A percentile compares a stretch with the other conserved stretches of the same genome.
phyloP scores from a whole-genome alignment of 805 yeast species.

The Myxozyma monticola region DNA sequence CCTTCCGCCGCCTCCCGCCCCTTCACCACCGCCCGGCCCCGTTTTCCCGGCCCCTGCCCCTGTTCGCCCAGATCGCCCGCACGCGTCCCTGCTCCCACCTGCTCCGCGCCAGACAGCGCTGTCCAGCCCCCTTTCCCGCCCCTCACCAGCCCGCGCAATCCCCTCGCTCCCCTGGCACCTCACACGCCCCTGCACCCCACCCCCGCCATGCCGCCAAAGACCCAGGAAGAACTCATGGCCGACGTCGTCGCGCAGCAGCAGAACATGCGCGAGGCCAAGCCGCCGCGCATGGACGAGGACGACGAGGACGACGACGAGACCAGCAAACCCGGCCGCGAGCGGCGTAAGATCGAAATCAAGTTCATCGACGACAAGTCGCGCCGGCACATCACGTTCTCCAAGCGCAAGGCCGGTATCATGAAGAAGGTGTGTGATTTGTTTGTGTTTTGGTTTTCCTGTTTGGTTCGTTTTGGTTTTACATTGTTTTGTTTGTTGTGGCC shows the following conservation, averaged over 20 bases:
- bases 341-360: conserved; percentile 93
- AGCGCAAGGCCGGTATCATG: conserved; percentile 99
- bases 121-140: conserved; percentile 1
- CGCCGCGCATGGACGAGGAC: conserved; percentile 39
- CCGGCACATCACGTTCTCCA: conserved; percentile 96
- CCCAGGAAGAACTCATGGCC: conserved; percentile 14
- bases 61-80: not conserved
- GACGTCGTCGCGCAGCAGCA: conserved; percentile 22
- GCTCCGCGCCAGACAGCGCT: not conserved
- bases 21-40: not conserved
- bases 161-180: conserved; percentile 3
- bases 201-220: conserved; percentile 12
- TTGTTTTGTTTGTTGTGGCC: not conserved
- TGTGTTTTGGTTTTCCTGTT: conserved; percentile 1
- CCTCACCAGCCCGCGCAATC: conserved; percentile 1
- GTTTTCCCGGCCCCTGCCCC: not conserved
- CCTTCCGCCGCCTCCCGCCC: not conserved
- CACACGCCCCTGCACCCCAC: not conserved
- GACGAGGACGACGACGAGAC: conserved; percentile 53
- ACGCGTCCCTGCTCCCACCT: not conserved
- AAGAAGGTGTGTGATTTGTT: conserved; percentile 53
- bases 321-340: conserved; percentile 49
- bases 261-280: conserved; percentile 9
- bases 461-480: not conserved
- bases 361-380: conserved; percentile 97